phyloP scores from a whole-genome alignment of 1,284 basidiomycete genomes.

The Austroboletus novae-zelandiae region DNA sequence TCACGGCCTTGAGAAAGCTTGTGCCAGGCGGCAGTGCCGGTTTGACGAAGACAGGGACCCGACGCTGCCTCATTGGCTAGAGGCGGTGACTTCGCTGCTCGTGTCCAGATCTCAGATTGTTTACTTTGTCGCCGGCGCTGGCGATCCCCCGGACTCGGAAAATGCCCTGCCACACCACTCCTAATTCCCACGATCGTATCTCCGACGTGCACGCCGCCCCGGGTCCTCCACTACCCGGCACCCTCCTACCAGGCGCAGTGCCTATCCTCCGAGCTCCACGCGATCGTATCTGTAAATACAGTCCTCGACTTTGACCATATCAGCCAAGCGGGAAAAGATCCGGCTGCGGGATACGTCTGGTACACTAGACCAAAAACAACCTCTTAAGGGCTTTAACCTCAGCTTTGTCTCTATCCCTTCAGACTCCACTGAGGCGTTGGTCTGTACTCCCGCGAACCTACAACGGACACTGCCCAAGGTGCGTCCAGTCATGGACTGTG shows the following conservation, averaged over 20 bases:
- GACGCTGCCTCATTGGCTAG: background rate
- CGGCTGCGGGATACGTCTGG: background rate
- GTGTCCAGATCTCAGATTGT: slow-evolving; percentile 30
- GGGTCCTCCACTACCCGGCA: slow-evolving; percentile 15
- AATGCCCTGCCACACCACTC: slow-evolving; percentile 15
- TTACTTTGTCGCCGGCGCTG: slow-evolving; percentile 33
- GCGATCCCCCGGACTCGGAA: slow-evolving; percentile 31
- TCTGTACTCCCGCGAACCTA: background rate
- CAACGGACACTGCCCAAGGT: background rate
- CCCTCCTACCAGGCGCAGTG: slow-evolving; percentile 19
- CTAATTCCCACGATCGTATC: slow-evolving; percentile 1
- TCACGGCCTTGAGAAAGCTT: slow-evolving; percentile 11
- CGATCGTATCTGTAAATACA: background rate
- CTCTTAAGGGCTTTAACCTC: no score
- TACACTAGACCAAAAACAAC: background rate
- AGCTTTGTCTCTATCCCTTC: background rate
- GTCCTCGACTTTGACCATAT: background rate
- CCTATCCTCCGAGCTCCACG: background rate
- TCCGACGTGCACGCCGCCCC: slow-evolving; percentile 4
- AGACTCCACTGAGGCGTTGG: no score
- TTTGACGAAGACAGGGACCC: background rate
- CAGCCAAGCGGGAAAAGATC: background rate
- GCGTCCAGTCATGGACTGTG: background rate
- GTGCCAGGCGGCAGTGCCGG: slow-evolving; percentile 17
- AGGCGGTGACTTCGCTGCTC: background rate